Conservation (phyloP, 2,329 filamentous ascomycete species). For the Proliferodiscus dingleyae region DNA sequence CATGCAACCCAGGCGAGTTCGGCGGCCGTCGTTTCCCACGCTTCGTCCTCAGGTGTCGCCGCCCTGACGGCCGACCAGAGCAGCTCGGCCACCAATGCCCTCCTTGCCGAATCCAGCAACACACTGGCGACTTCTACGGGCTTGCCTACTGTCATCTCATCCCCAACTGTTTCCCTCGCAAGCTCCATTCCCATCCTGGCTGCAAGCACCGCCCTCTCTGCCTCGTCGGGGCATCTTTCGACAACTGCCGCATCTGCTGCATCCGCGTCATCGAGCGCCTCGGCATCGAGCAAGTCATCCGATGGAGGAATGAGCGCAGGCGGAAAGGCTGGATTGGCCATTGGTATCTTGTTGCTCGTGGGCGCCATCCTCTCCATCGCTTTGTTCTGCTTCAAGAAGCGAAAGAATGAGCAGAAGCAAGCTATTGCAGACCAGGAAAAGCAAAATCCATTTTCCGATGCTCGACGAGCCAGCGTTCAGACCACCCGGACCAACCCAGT, state of each 20-base stretch:
- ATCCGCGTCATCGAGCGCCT: constrained; percentile 6
- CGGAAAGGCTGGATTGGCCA: constrained; percentile 71
- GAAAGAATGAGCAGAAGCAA: constrained; percentile 71
- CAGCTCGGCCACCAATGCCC: neutral
- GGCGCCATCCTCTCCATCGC: constrained; percentile 61
- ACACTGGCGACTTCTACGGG: constrained; percentile 9
- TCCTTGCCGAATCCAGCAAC: constrained; percentile 6
- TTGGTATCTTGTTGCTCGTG: constrained; percentile 71
- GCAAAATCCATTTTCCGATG: constrained; percentile 10
- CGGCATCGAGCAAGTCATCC: constrained; percentile 7
- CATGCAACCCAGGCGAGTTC: neutral
- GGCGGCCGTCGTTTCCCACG: neutral
- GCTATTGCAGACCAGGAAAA: constrained; percentile 26
- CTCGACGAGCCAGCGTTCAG: constrained; percentile 1
- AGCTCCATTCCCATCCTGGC: constrained; percentile 12
- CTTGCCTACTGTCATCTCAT: constrained; percentile 16
- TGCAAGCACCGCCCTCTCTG: constrained; percentile 4
- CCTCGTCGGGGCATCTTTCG: neutral
- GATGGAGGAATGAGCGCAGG: constrained; percentile 36
- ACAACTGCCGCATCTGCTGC: constrained; percentile 6
- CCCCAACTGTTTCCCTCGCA: constrained; percentile 15
- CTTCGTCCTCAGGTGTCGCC: neutral
- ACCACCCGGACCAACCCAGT: constrained; percentile 35
- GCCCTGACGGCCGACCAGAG: neutral
- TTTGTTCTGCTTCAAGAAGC: constrained; percentile 65